Evolutionary conservation across 441 rosid genomes (phyloP).

Genomic region (Mallotus japonicus): DNA sequence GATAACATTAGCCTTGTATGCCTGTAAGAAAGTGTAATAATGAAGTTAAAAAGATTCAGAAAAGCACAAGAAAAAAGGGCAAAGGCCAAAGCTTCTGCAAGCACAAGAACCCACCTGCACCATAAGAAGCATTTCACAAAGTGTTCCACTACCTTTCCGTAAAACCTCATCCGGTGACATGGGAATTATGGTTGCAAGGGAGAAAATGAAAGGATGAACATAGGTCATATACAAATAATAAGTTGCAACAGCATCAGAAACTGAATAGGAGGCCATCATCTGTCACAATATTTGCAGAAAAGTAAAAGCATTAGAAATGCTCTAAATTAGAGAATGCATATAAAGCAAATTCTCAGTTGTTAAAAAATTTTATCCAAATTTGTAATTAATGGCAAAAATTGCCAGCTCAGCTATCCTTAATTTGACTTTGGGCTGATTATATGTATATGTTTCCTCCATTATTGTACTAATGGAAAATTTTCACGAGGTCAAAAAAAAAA

Average conservation of each 20-base stretch:
- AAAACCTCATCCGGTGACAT: conserved; percentile 99
- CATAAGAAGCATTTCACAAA: conserved; percentile 99
- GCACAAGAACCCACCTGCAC: conserved; percentile 68
- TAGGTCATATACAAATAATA: conserved; percentile 97
- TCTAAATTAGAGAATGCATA: conserved; percentile 9
- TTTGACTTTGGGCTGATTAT: background rate
- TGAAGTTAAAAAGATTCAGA: conserved; percentile 20
- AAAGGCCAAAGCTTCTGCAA: conserved; percentile 21
- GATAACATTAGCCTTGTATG: conserved; percentile 89
- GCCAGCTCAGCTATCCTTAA: no score
- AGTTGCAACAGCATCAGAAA: conserved; percentile 99
- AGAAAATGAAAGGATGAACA: conserved; percentile 96
- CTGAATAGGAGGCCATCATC: conserved; percentile 99
- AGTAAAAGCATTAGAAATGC: conserved; percentile 32
- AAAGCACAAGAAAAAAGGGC: conserved; percentile 13
- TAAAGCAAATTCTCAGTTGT: conserved; percentile 12
- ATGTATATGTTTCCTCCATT: background rate
- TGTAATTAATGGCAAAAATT: background rate
- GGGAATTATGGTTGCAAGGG: conserved; percentile 97
- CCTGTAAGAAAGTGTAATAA: conserved; percentile 50
- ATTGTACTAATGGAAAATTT: background rate
- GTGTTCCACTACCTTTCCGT: conserved; percentile 99
- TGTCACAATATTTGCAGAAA: conserved; percentile 42
- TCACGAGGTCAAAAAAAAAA: background rate
- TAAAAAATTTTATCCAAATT: background rate